Conservation (phyloP, 441 rosid genomes). For the Populus hybrid region DNA sequence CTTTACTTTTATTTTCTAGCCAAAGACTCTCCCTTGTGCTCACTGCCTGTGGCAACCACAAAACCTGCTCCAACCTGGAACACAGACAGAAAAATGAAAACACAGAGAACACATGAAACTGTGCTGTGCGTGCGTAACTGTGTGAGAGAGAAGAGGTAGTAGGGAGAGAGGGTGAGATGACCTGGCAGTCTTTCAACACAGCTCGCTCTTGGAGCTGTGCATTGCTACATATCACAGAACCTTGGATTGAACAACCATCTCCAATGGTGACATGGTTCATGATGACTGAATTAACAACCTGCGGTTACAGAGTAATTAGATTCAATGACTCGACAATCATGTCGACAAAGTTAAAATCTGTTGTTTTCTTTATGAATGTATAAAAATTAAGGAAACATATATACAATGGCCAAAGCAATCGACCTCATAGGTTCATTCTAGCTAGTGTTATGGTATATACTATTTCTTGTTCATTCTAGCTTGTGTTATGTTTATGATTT, state of each 20-base stretch:
- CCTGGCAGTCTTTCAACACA: constrained; percentile 83
- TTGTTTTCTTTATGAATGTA: neutral
- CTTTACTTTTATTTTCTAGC: constrained; percentile 62
- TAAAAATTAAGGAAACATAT: neutral
- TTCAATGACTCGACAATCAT: neutral
- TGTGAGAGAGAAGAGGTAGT: neutral
- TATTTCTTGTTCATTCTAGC: neutral
- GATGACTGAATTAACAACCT: constrained; percentile 85
- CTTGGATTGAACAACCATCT: constrained; percentile 91
- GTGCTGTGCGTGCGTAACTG: neutral
- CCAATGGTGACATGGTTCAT: constrained; percentile 86
- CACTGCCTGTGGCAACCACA: constrained; percentile 65
- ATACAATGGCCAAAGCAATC: neutral
- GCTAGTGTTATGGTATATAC: neutral
- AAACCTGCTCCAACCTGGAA: constrained; percentile 83
- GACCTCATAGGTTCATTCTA: neutral
- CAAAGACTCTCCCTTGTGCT: constrained; percentile 80
- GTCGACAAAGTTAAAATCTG: neutral
- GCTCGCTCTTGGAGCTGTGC: constrained; percentile 92
- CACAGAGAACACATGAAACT: neutral
- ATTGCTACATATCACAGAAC: constrained; percentile 87
- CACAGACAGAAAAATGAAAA: neutral
- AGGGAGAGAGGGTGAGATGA: constrained; percentile 24
- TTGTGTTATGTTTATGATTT: neutral
- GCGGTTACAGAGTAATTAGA: constrained; percentile 24